phyloP scores from a whole-genome alignment of 305 asterid genomes.

The Fraxinus angustifolia region DNA sequence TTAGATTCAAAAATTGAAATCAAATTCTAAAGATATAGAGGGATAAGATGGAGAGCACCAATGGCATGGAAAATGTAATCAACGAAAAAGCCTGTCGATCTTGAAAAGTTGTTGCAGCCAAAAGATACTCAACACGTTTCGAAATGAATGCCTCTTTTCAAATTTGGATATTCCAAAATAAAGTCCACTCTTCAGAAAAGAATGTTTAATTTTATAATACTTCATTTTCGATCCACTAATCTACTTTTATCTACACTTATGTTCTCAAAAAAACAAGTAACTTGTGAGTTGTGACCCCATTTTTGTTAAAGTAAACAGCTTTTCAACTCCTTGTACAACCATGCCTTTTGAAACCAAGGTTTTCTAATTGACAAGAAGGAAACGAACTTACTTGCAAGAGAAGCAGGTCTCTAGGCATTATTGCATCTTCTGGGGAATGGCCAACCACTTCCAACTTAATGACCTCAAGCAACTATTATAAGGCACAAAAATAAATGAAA shows the following conservation, averaged over 20 bases:
- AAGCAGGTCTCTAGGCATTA: slow-evolving; percentile 78
- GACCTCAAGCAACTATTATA: slow-evolving; percentile 78
- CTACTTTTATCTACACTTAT: neutral
- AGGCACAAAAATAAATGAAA: slow-evolving; percentile 13
- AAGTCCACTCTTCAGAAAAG: neutral
- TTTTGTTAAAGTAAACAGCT: neutral
- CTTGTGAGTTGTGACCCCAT: neutral
- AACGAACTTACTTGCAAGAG: slow-evolving; percentile 66
- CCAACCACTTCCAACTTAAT: slow-evolving; percentile 78
- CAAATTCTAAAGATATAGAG: neutral
- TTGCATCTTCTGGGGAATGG: slow-evolving; percentile 68
- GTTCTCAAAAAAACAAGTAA: neutral
- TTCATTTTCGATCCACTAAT: neutral
- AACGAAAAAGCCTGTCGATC: neutral
- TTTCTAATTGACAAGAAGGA: neutral
- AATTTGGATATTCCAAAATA: neutral
- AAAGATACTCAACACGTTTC: neutral
- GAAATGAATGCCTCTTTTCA: neutral
- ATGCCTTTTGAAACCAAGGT: neutral
- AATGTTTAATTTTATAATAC: neutral
- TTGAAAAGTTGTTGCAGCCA: neutral
- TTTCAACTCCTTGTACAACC: neutral
- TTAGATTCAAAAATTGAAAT: neutral
- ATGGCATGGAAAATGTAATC: neutral
- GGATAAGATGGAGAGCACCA: neutral